Conservation (phyloP, 768 basidiomycete genomes). For the Hygrophorus pudorinus region DNA sequence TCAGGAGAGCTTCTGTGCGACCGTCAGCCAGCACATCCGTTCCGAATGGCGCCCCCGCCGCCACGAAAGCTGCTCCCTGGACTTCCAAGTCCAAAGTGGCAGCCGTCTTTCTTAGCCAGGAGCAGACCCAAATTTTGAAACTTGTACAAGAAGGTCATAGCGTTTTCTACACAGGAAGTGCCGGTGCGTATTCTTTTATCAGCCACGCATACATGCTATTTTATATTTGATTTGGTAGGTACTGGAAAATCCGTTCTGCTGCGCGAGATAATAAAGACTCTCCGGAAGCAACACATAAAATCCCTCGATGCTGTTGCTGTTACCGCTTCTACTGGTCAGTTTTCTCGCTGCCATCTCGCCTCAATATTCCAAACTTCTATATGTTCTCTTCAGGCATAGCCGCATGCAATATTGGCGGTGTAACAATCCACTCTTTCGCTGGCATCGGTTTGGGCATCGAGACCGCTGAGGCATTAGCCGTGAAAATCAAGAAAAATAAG, state of each 20-base stretch:
- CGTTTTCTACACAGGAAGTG: conserved; percentile 95
- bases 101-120: conserved; percentile 61
- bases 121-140: conserved; percentile 77
- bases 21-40: conserved; percentile 4
- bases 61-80: conserved; percentile 10
- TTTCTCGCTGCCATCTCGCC: neutral
- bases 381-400: conserved; percentile 57
- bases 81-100: conserved; percentile 24
- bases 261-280: conserved; percentile 75
- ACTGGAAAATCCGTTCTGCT: conserved; percentile 95
- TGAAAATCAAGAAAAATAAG: conserved; percentile 70
- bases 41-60: conserved; percentile 2
- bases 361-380: neutral
- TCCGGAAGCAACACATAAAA: conserved; percentile 46
- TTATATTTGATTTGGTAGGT: conserved; percentile 34
- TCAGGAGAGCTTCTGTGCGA: neutral
- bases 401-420: conserved; percentile 94
- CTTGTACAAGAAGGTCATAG: conserved; percentile 66
- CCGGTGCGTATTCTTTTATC: conserved; percentile 51
- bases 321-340: conserved; percentile 83
- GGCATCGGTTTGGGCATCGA: conserved; percentile 84
- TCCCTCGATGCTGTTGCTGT: conserved; percentile 73
- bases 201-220: conserved; percentile 13
- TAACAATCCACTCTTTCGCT: conserved; percentile 93
- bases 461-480: conserved; percentile 45